Evolutionary conservation across 176 grass and related monocot genomes (phyloP), one percentile per base, ranked within the genome.

Genomic region (Cenchrus americanus): DNA sequence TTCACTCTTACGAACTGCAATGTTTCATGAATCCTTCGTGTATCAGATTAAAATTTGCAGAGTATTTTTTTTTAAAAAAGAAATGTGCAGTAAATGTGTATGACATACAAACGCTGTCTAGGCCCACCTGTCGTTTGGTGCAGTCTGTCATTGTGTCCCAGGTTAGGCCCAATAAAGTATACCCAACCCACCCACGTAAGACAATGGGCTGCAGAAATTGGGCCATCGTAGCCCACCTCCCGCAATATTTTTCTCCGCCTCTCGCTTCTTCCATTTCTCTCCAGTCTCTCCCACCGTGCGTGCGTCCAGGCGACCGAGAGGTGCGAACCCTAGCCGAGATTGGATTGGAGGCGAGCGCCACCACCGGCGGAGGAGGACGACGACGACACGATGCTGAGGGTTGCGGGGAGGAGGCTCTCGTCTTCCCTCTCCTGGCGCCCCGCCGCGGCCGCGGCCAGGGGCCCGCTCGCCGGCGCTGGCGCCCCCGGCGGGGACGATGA

Each of bases 401-500:
- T 89, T 75, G 90, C 86, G 47, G 86, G 86, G 67, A 92, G 86
- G 54, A 90, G 89, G 84, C 75, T 90, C 61, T 87, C 89, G 21
- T 90, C 80, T 34, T 79, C 84, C 62, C 75, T 90, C 75, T 83
- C 88, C 44, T 80, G 89, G 84, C 80, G 84, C 62, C 89, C 89
- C 52, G 84, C 71, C 5, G 70, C 60, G 8, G 65, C 87, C 4
- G 73, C 88, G 21, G 46, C 66, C 40, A 83, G 88, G 80, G 79
- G 15, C 2, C 75, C 88, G 7, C 67, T 90, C 44, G 74, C 67
- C 57, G 83, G 88, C 62, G 54, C 77, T 37, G 44, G 24, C 75
- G 40, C 27, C 71, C 71, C 64, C 19, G 83, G 47, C 52, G 27
- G 42, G 8, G 59, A 86, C 73, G 75, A 84, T 60, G 83, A 83